phyloP scores from a whole-genome alignment of 1,284 basidiomycete genomes.

The Marasmius sp. region DNA sequence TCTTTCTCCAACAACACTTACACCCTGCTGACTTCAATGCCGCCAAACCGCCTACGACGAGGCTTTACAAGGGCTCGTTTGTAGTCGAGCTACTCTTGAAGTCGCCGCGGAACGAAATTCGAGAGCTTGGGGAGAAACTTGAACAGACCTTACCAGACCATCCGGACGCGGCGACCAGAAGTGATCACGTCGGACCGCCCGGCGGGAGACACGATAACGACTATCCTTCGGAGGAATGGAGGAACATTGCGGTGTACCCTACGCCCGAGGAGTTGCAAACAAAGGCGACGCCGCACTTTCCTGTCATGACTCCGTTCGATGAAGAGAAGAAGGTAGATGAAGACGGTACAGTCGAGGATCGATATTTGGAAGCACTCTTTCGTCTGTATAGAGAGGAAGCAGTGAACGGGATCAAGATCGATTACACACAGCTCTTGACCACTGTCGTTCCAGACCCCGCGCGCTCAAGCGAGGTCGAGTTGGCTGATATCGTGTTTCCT shows the following conservation, averaged over 20 bases:
- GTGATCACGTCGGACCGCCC: background rate
- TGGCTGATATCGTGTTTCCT: background rate
- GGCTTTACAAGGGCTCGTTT: background rate
- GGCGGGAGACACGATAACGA: background rate
- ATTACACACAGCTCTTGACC: too few species aligned
- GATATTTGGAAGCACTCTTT: background rate
- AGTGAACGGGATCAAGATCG: too few species aligned
- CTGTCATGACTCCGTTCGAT: background rate
- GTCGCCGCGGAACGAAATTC: background rate
- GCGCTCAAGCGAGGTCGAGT: background rate
- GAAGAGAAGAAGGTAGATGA: background rate
- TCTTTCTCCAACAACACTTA: background rate
- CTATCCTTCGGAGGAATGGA: background rate
- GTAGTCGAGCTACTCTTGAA: background rate
- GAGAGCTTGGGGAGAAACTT: background rate
- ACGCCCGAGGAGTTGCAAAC: background rate
- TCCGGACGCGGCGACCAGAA: background rate
- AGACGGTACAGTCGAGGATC: background rate
- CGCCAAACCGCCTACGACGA: background rate
- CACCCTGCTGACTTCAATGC: background rate
- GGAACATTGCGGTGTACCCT: background rate
- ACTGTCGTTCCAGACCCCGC: too few species aligned
- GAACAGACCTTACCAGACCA: background rate
- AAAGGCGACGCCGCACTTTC: background rate
- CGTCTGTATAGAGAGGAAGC: background rate